Evolutionary conservation across 2,329 filamentous ascomycete genomes (phyloP).

Genomic region (Elsinoe ampelina): DNA sequence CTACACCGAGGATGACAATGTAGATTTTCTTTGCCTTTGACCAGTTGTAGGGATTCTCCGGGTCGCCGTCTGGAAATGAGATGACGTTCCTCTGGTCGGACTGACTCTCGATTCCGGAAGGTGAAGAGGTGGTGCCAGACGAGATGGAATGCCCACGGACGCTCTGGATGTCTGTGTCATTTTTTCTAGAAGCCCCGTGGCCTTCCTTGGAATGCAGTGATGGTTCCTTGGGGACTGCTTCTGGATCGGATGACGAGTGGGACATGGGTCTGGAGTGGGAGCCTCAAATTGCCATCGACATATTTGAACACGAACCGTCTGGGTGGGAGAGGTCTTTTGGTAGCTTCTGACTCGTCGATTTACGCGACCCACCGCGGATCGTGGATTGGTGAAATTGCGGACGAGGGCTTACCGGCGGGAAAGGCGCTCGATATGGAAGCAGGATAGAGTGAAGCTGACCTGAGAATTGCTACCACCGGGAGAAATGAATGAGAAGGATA

Average conservation of each 20-base stretch:
- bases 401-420: background rate
- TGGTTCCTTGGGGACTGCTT: conserved; percentile 1
- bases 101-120: background rate
- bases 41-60: conserved; percentile 20
- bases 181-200: conserved; percentile 9
- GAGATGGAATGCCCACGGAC: conserved; percentile 12
- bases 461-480: background rate
- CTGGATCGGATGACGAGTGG: conserved; percentile 12
- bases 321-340: background rate
- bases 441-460: conserved; percentile 1
- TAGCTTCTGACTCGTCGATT: conserved; percentile 7
- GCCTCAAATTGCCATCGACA: conserved; percentile 8
- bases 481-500: background rate
- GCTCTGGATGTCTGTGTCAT: conserved; percentile 6
- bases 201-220: conserved; percentile 10
- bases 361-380: conserved; percentile 2
- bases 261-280: conserved; percentile 9
- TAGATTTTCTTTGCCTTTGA: conserved; percentile 35
- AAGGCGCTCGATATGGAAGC: background rate
- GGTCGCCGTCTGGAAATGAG: conserved; percentile 29
- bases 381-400: conserved; percentile 7
- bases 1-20: conserved; percentile 47
- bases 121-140: conserved; percentile 5
- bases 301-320: conserved; percentile 8
- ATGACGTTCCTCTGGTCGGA: conserved; percentile 24